These are phyloP conservation scores for Podospora sp. DNA, from an alignment of 495 filamentous ascomycete species.

Conservation along the genomic window DNA sequence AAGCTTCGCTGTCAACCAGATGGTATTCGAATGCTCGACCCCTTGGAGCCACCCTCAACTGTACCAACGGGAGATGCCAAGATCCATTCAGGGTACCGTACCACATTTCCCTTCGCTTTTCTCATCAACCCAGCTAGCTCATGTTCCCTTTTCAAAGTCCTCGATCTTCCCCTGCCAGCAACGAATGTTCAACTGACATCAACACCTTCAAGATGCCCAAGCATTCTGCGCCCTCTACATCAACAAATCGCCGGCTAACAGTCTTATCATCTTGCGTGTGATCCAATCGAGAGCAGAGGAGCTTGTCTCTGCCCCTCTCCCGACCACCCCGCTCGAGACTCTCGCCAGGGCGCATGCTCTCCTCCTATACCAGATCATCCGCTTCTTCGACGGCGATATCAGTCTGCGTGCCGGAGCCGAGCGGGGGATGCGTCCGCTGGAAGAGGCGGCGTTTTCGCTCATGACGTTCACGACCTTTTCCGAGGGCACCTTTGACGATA, in stretches of 20 bases:
- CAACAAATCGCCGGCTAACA: slow-evolving; percentile 50
- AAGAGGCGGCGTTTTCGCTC: slow-evolving; percentile 37
- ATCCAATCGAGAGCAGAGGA: slow-evolving; percentile 44
- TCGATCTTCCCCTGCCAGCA: too few relatives aligned
- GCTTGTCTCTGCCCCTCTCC: slow-evolving; percentile 39
- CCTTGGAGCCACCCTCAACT: slow-evolving; percentile 54
- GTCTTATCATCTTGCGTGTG: slow-evolving; percentile 45
- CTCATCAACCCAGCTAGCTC: too few relatives aligned
- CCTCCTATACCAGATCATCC: slow-evolving; percentile 56
- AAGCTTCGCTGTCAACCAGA: slow-evolving; percentile 45
- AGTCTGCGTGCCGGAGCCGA: slow-evolving; percentile 43
- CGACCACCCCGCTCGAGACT: slow-evolving; percentile 25
- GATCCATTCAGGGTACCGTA: slow-evolving; percentile 48
- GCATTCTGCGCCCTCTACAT: slow-evolving; percentile 53
- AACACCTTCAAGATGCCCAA: slow-evolving; percentile 44
- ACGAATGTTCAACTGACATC: neutral
- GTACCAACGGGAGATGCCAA: slow-evolving; percentile 51
- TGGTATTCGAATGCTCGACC: slow-evolving; percentile 52
- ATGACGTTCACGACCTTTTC: slow-evolving; percentile 22
- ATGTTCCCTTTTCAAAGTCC: too few relatives aligned
- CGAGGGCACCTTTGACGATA: slow-evolving; percentile 13
- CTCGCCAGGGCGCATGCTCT: slow-evolving; percentile 50
- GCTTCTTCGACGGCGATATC: slow-evolving; percentile 55
- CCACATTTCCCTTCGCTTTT: too few relatives aligned
- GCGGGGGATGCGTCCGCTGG: slow-evolving; percentile 40